Conservation (phyloP, 257 asterid species). For the Asclepias syriaca region DNA sequence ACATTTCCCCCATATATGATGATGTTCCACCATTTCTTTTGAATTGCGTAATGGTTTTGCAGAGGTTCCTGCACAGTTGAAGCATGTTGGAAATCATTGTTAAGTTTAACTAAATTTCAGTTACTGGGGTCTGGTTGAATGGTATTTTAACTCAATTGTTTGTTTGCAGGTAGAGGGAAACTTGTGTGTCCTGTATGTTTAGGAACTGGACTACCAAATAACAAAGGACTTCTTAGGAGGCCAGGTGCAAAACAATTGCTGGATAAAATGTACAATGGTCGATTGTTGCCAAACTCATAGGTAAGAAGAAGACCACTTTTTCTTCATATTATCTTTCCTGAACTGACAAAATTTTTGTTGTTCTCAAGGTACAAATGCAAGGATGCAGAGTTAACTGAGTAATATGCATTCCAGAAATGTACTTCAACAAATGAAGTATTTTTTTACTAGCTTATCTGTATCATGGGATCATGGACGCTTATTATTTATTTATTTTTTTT, state of each 20-base stretch:
- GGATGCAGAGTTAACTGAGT: not conserved
- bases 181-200: constrained; percentile 89
- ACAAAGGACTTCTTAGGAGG: constrained; percentile 92
- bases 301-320: constrained; percentile 10
- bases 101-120: no score
- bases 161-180: constrained; percentile 76
- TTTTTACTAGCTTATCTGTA: not conserved
- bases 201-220: constrained; percentile 92
- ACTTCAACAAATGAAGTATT: not conserved
- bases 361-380: no score
- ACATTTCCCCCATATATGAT: not conserved
- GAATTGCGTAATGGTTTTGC: not conserved
- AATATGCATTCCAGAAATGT: not conserved
- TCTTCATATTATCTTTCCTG: not conserved
- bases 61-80: not conserved
- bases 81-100: not conserved
- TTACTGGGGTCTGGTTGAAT: no score
- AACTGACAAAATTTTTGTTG: not conserved
- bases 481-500: no score
- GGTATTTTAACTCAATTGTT: no score
- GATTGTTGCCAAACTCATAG: constrained; percentile 77
- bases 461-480: no score
- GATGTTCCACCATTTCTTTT: not conserved
- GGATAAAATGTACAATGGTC: constrained; percentile 94
- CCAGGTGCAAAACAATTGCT: constrained; percentile 77